Evolutionary conservation across 1,139 yeast genomes (phyloP), one percentile per base, ranked within the genome.

Genomic region (Geotrichum phurueaensis): DNA sequence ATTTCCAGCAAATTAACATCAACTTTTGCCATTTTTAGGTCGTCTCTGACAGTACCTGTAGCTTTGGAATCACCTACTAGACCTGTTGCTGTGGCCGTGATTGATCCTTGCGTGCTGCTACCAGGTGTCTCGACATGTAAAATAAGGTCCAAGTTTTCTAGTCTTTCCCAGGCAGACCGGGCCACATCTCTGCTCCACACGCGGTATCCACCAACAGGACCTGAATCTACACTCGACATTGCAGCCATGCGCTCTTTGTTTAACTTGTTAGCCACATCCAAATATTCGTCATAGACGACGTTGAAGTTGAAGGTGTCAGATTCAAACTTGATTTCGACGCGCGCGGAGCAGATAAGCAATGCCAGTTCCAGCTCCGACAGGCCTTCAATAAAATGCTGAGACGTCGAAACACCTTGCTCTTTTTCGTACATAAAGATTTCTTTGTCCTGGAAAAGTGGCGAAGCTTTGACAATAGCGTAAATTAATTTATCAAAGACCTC

Each of bases 221-320:
- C 63, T 4, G 60, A 27, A 22, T 59, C 61, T 27, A 62, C n/a
- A 10, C 62, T 60, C 25, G 65, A 54, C 45, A 67, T 15, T 77
- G 69, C 68, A 0, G 69, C 67, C 43, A 68, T 75, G 27, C 81
- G 74, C 29, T 79, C 79, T 25, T 76, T 68, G 63, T 84, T 81
- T 63, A 79, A 73, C 0, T 71, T 68, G 62, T 81, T 80, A 53
- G 85, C 78, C 79, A 85, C 79, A 0, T 75, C 76, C n/a, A 73
- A 71, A 71, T 90, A 94, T 71, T 94, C 98, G 50, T 84, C 84
- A 70, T 86, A 87, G 0, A 87, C 88, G 64, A 90, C 77, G 66
- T 87, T 89, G 73, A 91, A 86, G 71, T 90, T 92, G 51, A 75
- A 68, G 4, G 69, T 66, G 5, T 78, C 83, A 18, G 84, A 74